Evolutionary conservation across 2,329 filamentous ascomycete genomes (phyloP).

Genomic region (Colletotrichum spinosum): DNA sequence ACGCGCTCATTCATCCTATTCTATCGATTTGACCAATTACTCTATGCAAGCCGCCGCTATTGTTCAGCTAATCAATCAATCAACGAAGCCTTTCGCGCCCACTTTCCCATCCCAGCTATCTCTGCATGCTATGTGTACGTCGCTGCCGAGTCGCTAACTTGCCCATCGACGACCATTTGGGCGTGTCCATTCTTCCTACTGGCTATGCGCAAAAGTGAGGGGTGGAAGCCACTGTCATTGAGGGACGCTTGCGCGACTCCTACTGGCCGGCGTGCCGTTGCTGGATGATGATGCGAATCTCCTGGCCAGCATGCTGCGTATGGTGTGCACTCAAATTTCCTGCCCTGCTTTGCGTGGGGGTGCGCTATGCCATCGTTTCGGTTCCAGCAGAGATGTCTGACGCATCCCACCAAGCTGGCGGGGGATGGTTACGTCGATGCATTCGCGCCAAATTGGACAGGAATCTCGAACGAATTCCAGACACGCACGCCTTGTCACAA

Average conservation of each 20-base stretch:
- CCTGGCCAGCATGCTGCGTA: slow-evolving; percentile 3
- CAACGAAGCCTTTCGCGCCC: slow-evolving; percentile 6
- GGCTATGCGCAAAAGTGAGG: background rate
- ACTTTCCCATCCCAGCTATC: slow-evolving; percentile 18
- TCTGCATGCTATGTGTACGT: slow-evolving; percentile 12
- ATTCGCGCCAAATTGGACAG: background rate
- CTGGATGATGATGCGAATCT: no score
- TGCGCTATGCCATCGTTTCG: background rate
- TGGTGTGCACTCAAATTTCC: slow-evolving; percentile 13
- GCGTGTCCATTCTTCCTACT: slow-evolving; percentile 19
- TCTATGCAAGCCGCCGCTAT: slow-evolving; percentile 8
- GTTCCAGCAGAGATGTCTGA: slow-evolving; percentile 9
- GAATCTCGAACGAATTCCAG: slow-evolving; percentile 1
- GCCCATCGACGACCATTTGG: slow-evolving; percentile 8
- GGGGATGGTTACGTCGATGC: slow-evolving; percentile 22
- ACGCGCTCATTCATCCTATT: background rate
- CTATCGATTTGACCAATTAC: slow-evolving; percentile 7
- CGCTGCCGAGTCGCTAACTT: slow-evolving; percentile 2
- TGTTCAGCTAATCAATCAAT: slow-evolving; percentile 12
- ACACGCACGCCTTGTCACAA: slow-evolving; percentile 9
- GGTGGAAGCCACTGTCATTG: slow-evolving; percentile 3
- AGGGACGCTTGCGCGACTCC: slow-evolving; percentile 19
- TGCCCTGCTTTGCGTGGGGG: slow-evolving; percentile 26
- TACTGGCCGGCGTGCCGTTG: background rate
- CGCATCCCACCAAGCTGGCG: slow-evolving; percentile 18